phyloP scores from a whole-genome alignment of 148 eudicot species.

The Cornus controversa region DNA sequence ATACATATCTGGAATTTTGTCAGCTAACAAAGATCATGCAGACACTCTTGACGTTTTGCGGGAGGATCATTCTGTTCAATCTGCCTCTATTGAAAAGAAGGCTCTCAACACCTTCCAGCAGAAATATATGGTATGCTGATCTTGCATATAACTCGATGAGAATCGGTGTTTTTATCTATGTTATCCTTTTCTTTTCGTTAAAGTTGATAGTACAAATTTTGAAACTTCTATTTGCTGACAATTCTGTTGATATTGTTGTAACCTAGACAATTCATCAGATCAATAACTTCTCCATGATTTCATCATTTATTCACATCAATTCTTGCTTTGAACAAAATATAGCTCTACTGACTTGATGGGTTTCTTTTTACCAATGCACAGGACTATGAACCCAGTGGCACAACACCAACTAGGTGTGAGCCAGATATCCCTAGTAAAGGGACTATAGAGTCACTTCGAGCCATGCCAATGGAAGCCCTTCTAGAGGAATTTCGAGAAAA shows the following conservation, averaged over 20 bases:
- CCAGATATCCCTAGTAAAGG: slow-evolving; percentile 80
- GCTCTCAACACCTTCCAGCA: slow-evolving; percentile 70
- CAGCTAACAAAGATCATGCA: slow-evolving; percentile 55
- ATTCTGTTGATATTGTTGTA: no score
- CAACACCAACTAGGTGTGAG: slow-evolving; percentile 72
- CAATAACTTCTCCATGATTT: no score
- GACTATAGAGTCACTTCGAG: slow-evolving; percentile 74
- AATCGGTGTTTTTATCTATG: no score
- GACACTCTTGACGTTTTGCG: slow-evolving; percentile 47
- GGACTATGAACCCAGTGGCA: slow-evolving; percentile 93
- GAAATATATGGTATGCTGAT: slow-evolving; percentile 60
- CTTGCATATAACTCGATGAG: neutral
- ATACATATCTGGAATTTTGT: slow-evolving; percentile 46
- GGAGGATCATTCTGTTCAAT: slow-evolving; percentile 65
- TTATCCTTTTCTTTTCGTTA: neutral
- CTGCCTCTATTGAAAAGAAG: slow-evolving; percentile 57
- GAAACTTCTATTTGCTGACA: no score
- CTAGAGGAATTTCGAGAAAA: slow-evolving; percentile 83
- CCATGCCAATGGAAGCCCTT: slow-evolving; percentile 86
- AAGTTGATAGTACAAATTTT: no score
- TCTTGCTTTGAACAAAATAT: no score
- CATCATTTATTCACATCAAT: no score
- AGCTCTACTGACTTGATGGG: neutral
- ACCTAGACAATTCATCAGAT: no score
- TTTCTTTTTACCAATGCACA: slow-evolving; percentile 19